Base-by-base conservation (phyloP, 176 grass and related monocot species). In the Zea luxurians region DNA sequence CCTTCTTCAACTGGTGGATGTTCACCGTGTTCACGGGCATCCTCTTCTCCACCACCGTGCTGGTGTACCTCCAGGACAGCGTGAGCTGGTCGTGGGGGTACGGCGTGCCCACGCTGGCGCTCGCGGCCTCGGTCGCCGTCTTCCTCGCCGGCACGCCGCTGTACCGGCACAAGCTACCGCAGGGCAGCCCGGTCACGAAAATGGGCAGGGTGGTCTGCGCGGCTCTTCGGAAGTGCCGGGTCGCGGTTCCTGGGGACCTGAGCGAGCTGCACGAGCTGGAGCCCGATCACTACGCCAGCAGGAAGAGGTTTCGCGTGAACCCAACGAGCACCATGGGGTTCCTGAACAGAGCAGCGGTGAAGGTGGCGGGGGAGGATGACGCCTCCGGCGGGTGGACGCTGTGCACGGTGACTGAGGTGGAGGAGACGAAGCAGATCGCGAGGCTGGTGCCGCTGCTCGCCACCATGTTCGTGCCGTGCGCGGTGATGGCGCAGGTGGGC, bases 1-100 rank as follows among this genome's bases (percentile, higher is more conserved):
- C 91, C 64, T 98, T 98, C 76, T 98, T 98, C 87, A 98, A 92
- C 75, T 98, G 95, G 95, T 98, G 91, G 95, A 92, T 94, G 87
- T 83, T 88, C 86, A 92, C 82, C 73, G 80, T 94, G 35, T 98
- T 92, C 79, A 10, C 88, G 2, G 89, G 95, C 38, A 98, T 93
- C 42, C 87, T 98, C 70, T 78, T 94, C 80, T 88, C 91, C 50
- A 65, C 65, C 53, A 97, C 95, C 50, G 82, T 94, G 38, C 87
- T 97, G 21, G 87, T 97, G 34, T 97, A 98, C 75, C 80, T 98
- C 73, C 87, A 98, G 88, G 95, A 94, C 90, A 88, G 78, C 63
- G 83, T 98, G 50, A 89, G 91, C 68, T 98, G 87, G 84, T 70
- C 84, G 1, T 42, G 93, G 40, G 95, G 95, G 3, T 98, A 98